phyloP scores from a whole-genome alignment of 495 filamentous ascomycete genomes.

The Margaritispora aquatica region DNA sequence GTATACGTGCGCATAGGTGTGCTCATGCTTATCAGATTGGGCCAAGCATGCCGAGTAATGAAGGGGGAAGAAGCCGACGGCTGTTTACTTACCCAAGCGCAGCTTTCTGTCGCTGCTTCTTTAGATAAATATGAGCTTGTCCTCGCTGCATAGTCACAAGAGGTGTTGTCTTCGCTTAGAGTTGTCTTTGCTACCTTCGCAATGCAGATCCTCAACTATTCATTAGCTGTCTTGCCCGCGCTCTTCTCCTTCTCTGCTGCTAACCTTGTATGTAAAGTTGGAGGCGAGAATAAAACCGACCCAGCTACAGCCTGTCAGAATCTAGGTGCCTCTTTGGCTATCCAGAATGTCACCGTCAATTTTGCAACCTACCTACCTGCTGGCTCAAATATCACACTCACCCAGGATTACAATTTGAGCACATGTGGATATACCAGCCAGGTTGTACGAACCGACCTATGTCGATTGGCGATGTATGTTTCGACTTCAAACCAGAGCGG shows the following conservation, averaged over 20 bases:
- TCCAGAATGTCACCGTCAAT: slow-evolving; percentile 17
- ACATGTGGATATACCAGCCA: slow-evolving; percentile 37
- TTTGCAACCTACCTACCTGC: slow-evolving; percentile 33
- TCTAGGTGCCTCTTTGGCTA: not conserved
- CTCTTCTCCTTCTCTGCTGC: not conserved
- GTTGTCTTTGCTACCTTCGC: not conserved
- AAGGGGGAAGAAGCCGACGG: not conserved
- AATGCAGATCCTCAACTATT: not conserved
- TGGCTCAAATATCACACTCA: slow-evolving; percentile 43
- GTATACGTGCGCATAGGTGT: no score
- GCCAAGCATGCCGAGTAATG: no score
- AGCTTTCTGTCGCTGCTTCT: not conserved
- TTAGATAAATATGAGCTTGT: not conserved
- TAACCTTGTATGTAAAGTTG: not conserved
- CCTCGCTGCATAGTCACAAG: not conserved
- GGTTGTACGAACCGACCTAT: slow-evolving; percentile 40
- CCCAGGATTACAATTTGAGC: slow-evolving; percentile 33
- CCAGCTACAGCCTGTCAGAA: slow-evolving; percentile 5
- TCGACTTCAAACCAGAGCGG: slow-evolving; percentile 36
- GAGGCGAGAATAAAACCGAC: not conserved
- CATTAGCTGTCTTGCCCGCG: not conserved
- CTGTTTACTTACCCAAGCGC: not conserved
- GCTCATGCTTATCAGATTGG: no score
- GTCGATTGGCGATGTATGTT: slow-evolving; percentile 51
- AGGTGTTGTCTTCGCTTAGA: not conserved